Conservation (phyloP, 768 basidiomycete species). For the Leccinum rimulosum region DNA sequence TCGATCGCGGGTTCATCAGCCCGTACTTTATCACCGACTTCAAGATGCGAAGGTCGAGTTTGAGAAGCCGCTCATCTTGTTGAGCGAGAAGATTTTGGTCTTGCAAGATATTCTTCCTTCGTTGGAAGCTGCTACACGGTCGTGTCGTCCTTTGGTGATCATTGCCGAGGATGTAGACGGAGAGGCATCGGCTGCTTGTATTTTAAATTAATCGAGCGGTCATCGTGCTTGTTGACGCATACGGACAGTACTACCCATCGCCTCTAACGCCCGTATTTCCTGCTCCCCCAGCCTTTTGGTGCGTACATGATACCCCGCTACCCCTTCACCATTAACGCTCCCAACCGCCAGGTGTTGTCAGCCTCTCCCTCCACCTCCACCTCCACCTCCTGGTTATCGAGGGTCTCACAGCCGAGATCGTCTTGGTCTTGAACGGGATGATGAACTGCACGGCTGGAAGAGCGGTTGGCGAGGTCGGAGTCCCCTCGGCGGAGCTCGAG, state of each 20-base stretch:
- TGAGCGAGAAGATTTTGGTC: constrained; percentile 75
- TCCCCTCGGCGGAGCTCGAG: constrained; percentile 37
- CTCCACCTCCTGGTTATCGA: no score
- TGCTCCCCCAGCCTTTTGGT: no score
- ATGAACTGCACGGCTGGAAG: constrained; percentile 20
- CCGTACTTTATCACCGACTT: constrained; percentile 97
- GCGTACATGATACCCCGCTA: no score
- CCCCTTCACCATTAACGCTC: no score
- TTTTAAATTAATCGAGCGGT: constrained; percentile 98
- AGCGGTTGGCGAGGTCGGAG: constrained; percentile 38
- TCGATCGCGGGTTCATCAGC: constrained; percentile 97
- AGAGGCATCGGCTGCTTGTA: constrained; percentile 95
- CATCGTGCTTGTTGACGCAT: constrained; percentile 37
- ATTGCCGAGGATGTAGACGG: constrained; percentile 98
- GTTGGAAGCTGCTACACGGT: constrained; percentile 76
- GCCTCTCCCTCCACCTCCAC: no score
- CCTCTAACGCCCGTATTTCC: no score
- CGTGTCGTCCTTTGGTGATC: constrained; percentile 89
- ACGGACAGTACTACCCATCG: no score
- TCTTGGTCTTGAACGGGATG: no score
- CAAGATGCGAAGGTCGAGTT: constrained; percentile 57
- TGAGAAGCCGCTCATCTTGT: constrained; percentile 91
- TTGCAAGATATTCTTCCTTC: constrained; percentile 68
- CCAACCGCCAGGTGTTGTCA: no score
- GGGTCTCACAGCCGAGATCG: no score